Base-by-base conservation (phyloP, 352 stramenopile genomes). In the Phytophthora cryptogea region DNA sequence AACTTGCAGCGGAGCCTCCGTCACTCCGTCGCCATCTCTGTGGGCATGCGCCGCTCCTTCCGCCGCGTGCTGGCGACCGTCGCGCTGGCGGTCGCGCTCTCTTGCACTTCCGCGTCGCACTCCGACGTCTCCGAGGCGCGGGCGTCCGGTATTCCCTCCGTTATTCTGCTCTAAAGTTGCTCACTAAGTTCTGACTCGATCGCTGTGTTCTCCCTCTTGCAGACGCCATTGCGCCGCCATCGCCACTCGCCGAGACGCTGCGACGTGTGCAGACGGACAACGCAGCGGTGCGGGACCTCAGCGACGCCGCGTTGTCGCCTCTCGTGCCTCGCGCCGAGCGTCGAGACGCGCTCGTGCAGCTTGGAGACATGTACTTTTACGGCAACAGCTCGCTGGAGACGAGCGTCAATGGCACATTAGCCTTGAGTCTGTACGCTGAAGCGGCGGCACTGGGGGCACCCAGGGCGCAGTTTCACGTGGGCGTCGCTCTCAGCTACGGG, bases 391-490 rank as follows among this genome's bases (percentile, higher is more conserved):
- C 82, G 11, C 61, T 91, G 30, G 68, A 61, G 32, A 78, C 78
- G 28, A 54, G 59, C 5, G 71, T 91, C 14, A 94, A 94, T 49
- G 78, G 81, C 27, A 86, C 84, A n/a, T 63, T 89, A 8, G 83
- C 84, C 5, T 55, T 95, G 59, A 70, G 74, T 47, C 68, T 93
- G 41, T 95, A 88, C 59, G 67, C 56, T 1, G 72, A 83, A 17
- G 86, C 84, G 8, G 83, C 86, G 1, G 65, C 56, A 17, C 41
- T 87, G 10, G 86, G 86, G 23, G 75, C 84, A 44, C 51, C 80
- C 7, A 68, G 72, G n/a, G 86, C 84, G 31, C 86, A 95, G 68
- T 94, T 96, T 63, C 80, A 92, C 59, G 61, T 96, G 32, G 88
- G 78, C n/a, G 78, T 94, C n/a, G 83, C 87, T 11, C 73, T 88